These are phyloP conservation scores for Vinca minor DNA, from an alignment of 257 asterid species.

Conservation along the genomic window DNA sequence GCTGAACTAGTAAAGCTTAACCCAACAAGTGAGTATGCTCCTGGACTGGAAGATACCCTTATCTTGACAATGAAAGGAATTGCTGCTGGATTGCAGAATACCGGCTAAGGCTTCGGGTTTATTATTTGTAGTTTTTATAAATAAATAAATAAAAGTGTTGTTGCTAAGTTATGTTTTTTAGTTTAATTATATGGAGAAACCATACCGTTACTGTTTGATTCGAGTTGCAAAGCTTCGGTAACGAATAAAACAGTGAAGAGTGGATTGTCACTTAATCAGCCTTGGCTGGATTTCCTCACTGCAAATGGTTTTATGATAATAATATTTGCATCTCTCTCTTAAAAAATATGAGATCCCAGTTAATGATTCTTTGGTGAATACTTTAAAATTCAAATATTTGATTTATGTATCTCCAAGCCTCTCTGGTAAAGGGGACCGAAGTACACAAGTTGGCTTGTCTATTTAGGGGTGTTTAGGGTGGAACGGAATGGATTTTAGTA, in stretches of 20 bases:
- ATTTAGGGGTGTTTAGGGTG: no score
- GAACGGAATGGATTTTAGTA: no score
- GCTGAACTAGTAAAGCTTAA: slow-evolving; percentile 78
- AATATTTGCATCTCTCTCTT: neutral
- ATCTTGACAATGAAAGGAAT: slow-evolving; percentile 94
- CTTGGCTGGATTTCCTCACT: neutral
- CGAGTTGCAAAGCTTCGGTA: neutral
- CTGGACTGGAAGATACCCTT: slow-evolving; percentile 82
- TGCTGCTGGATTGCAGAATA: slow-evolving; percentile 91
- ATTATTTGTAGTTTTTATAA: slow-evolving; percentile 1
- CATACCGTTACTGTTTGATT: neutral
- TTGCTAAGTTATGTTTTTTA: neutral
- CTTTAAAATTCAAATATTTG: no score
- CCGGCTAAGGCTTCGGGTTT: slow-evolving; percentile 36
- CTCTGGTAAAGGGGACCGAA: no score
- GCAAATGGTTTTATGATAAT: neutral
- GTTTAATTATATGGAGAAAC: neutral
- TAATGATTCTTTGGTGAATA: no score
- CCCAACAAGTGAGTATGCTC: slow-evolving; percentile 80
- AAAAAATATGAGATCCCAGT: no score
- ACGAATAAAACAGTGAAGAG: neutral
- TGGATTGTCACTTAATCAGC: neutral
- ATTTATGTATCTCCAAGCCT: no score
- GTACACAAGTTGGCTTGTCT: no score
- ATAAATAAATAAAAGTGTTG: no score